A percentile compares a stretch with the other conserved stretches of the same genome.
Evolutionary conservation across 192 early-diverging fungal genomes (phyloP).

Genomic region (Rhizophagus sp.): DNA sequence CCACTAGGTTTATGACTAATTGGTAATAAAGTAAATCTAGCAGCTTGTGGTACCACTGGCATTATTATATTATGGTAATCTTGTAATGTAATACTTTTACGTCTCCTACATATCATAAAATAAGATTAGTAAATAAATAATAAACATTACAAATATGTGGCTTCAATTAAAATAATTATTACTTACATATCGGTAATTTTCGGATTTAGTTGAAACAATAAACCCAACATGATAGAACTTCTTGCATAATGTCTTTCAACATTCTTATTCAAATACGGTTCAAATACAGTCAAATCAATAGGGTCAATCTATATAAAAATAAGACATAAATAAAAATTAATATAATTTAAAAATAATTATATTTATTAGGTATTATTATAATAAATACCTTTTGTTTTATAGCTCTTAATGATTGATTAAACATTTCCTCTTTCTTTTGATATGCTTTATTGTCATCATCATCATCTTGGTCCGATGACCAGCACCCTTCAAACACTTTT

Average conservation of each 20-base stretch:
- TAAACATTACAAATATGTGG: not conserved
- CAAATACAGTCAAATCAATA: conserved; percentile 60
- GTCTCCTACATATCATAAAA: conserved; percentile 35
- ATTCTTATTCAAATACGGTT: conserved; percentile 48
- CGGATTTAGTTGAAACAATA: conserved; percentile 50
- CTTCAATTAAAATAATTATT: not conserved
- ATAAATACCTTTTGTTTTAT: conserved; percentile 40
- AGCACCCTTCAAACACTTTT: conserved; percentile 46
- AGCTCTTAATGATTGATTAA: conserved; percentile 27
- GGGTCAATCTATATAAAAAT: conserved; percentile 60
- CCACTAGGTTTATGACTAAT: conserved; percentile 41
- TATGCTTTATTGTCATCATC: conserved; percentile 23
- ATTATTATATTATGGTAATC: conserved; percentile 59
- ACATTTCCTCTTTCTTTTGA: conserved; percentile 3
- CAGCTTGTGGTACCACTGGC: conserved; percentile 49
- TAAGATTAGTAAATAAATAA: not conserved
- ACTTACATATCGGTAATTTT: conserved; percentile 49
- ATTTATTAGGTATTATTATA: not conserved
- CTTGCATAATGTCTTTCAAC: conserved; percentile 61
- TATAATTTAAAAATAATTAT: not conserved
- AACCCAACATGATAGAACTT: conserved; percentile 54
- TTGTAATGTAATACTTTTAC: conserved; percentile 40
- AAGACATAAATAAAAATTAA: not conserved
- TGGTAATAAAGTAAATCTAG: conserved; percentile 63
- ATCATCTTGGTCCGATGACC: not conserved